Evolutionary conservation across 2,329 filamentous ascomycete genomes (phyloP), one percentile per base, ranked within the genome.

Genomic region (Teratosphaeria zuluensis): DNA sequence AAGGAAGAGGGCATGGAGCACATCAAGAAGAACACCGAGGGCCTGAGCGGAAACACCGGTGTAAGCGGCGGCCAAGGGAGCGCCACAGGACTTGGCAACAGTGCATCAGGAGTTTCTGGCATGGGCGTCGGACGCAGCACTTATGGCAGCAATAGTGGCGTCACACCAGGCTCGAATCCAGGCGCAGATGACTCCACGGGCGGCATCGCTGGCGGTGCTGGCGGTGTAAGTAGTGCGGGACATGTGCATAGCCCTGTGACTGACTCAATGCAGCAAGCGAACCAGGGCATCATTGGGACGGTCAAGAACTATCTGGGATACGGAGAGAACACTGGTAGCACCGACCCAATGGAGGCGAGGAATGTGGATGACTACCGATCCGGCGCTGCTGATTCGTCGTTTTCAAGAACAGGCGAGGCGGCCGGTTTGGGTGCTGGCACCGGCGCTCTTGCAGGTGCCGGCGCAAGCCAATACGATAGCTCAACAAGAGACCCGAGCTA

Each of bases 221-320:
- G 64, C n/a, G 65, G 66, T 14, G 54, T 66, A 55, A 62, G 60
- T 58, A 55, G 57, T 19, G 53, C 61, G 46, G 64, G 64, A 4
- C 56, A 61, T 30, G 56, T 64, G n/a, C 57, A 57, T 35, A 66
- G 63, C 54, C 63, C 65, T 6, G 59, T 61, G 19, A 38, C 32
- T 48, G 56, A 38, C 14, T 38, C 59, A 2, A 56, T 35, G 21
- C 51, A 51, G 12, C 58, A 63, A 51, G 55, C 61, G 30, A 53
- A 35, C 6, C 54, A 59, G 46, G 58, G 62, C 55, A 54, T 68
- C 31, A 56, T 68, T 35, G 61, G 59, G 28, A 65, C 63, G 0
- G 60, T 69, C 28, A 63, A 63, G 57, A 56, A 55, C 46, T 64
- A 65, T 28, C 59, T 69, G 33, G 64, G 65, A 4, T 28, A 65